phyloP scores from a whole-genome alignment of 1,284 basidiomycete genomes.

The Austropuccinia psidii region DNA sequence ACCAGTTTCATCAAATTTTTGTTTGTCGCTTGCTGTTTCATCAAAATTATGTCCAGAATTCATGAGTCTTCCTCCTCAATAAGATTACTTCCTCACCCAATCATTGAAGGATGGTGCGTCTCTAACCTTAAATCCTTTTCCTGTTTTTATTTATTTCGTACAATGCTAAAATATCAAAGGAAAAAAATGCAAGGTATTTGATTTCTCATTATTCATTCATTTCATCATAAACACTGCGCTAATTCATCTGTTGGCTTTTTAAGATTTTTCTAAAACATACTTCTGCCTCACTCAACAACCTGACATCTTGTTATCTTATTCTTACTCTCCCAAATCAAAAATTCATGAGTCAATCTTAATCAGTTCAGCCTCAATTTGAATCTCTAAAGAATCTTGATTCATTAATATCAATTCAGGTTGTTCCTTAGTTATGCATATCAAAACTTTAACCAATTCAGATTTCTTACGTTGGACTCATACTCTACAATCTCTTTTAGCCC shows the following conservation, averaged over 20 bases:
- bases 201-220: not conserved
- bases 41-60: too few species aligned
- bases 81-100: constrained; percentile 18
- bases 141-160: not conserved
- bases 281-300: constrained; percentile 33
- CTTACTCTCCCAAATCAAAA: constrained; percentile 31
- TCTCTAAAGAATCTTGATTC: constrained; percentile 19
- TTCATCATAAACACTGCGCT: not conserved
- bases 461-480: constrained; percentile 23
- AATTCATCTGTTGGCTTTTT: not conserved
- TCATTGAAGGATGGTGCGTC: constrained; percentile 36
- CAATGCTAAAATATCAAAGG: constrained; percentile 33
- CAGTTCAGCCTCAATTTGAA: constrained; percentile 28
- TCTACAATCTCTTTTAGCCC: constrained; percentile 21
- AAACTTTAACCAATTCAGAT: constrained; percentile 20
- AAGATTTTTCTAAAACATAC: constrained; percentile 28
- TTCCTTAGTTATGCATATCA: constrained; percentile 35
- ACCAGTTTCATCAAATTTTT: too few species aligned
- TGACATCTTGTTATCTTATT: constrained; percentile 28
- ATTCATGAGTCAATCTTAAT: constrained; percentile 33
- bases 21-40: too few species aligned
- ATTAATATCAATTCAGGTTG: constrained; percentile 36
- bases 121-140: too few species aligned
- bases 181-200: constrained; percentile 37
- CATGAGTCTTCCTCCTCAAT: too few species aligned